Evolutionary conservation across 768 basidiomycete species (phyloP).

Genomic region (Mycena vulgaris): DNA sequence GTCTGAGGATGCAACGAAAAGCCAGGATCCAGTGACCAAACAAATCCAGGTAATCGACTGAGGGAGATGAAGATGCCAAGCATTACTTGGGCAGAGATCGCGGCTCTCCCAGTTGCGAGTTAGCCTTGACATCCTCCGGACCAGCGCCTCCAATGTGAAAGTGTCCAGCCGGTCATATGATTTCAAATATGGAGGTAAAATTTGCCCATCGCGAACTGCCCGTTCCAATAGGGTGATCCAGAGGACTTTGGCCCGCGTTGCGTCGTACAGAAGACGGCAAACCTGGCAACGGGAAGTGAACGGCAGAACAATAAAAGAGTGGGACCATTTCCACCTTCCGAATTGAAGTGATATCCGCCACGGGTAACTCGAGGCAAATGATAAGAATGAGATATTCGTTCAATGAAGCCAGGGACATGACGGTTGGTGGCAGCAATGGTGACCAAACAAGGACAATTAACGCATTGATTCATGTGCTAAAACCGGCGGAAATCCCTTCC

Average conservation of each 20-base stretch:
- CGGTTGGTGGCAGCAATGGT: background rate
- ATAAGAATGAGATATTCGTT: too few relatives aligned
- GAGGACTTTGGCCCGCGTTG: constrained; percentile 5
- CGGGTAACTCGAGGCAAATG: too few relatives aligned
- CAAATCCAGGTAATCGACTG: constrained; percentile 37
- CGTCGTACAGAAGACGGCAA: background rate
- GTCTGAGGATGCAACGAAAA: constrained; percentile 35
- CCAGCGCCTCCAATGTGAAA: constrained; percentile 1
- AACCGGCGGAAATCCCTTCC: too few relatives aligned
- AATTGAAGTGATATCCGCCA: too few relatives aligned
- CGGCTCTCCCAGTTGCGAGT: background rate
- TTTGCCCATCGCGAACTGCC: background rate
- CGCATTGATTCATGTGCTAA: too few relatives aligned
- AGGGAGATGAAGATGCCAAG: constrained; percentile 6
- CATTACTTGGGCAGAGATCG: background rate
- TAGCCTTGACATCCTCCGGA: background rate
- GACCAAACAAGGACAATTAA: background rate
- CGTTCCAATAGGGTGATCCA: constrained; percentile 10
- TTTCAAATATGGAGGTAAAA: constrained; percentile 14
- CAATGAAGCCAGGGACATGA: too few relatives aligned
- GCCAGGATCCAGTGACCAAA: constrained; percentile 27
- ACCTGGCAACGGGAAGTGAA: too few relatives aligned
- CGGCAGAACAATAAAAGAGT: too few relatives aligned
- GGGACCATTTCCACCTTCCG: too few relatives aligned
- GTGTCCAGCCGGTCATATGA: background rate